These are phyloP conservation scores for Cokeromyces recurvatus DNA, from an alignment of 371 early-diverging fungal species.

Conservation along the genomic window DNA sequence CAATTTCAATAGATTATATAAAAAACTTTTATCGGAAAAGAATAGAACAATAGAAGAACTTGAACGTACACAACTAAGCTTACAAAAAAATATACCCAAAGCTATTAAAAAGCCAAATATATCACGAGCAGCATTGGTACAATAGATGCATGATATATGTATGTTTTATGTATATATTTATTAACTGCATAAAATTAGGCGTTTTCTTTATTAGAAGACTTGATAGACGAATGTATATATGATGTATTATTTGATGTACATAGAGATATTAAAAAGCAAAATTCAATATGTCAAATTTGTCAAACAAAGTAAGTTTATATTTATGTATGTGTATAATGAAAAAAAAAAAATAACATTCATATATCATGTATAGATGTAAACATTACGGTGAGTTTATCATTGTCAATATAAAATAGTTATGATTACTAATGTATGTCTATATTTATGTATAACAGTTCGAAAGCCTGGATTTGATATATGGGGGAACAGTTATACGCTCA, in stretches of 20 bases:
- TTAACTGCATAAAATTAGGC: constrained; percentile 26
- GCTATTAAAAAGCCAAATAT: constrained; percentile 7
- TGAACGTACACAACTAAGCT: constrained; percentile 27
- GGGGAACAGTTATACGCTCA: constrained; percentile 58
- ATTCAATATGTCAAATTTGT: constrained; percentile 62
- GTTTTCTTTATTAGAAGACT: constrained; percentile 42
- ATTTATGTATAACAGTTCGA: constrained; percentile 25
- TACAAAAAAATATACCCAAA: constrained; percentile 24
- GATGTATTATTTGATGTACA: constrained; percentile 68
- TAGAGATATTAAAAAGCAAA: constrained; percentile 52
- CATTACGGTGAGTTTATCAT: constrained; percentile 24
- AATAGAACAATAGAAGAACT: constrained; percentile 36
- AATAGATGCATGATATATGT: not conserved
- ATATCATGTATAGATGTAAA: constrained; percentile 13
- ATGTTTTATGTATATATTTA: not conserved
- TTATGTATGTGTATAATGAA: not conserved
- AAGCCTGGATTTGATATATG: constrained; percentile 67
- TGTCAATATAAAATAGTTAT: not conserved
- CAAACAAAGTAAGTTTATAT: constrained; percentile 51
- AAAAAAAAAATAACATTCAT: not conserved
- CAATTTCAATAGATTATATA: constrained; percentile 17
- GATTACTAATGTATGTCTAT: not conserved
- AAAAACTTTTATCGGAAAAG: constrained; percentile 32
- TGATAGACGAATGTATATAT: constrained; percentile 62
- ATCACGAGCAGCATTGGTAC: constrained; percentile 32